These are phyloP conservation scores for Pholiota adiposa DNA, from an alignment of 1,284 basidiomycete species.

Conservation along the genomic window DNA sequence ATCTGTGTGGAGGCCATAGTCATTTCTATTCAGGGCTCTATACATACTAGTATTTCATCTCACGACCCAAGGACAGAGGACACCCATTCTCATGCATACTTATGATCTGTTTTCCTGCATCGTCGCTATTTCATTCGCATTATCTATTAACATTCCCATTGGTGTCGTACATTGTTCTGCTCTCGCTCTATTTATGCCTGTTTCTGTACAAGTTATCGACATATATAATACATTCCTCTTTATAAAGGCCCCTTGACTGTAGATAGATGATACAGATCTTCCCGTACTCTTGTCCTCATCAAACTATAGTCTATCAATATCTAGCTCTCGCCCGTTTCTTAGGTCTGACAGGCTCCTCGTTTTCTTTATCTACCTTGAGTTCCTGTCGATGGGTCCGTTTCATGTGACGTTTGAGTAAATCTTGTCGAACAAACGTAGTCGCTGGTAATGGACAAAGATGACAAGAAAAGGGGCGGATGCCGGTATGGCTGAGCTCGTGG, in stretches of 20 bases:
- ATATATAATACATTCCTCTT: conserved; percentile 16
- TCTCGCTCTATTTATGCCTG: conserved; percentile 15
- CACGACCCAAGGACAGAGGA: background rate
- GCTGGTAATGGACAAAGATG: conserved; percentile 48
- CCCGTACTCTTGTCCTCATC: background rate
- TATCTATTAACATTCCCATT: conserved; percentile 14
- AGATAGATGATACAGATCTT: conserved; percentile 7
- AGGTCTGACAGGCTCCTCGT: conserved; percentile 23
- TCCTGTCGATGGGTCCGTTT: conserved; percentile 53
- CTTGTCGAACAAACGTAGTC: conserved; percentile 63
- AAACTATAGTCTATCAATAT: conserved; percentile 13
- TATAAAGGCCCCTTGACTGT: too few relatives aligned
- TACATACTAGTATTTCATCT: conserved; percentile 7
- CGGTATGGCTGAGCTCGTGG: conserved; percentile 66
- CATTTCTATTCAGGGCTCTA: conserved; percentile 7
- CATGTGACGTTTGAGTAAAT: conserved; percentile 65
- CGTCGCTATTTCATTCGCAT: conserved; percentile 19
- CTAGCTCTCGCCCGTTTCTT: conserved; percentile 28
- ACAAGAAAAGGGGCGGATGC: conserved; percentile 60
- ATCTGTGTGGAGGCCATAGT: conserved; percentile 48
- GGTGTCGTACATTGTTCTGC: conserved; percentile 16
- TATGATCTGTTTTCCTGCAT: conserved; percentile 13
- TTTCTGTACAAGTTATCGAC: conserved; percentile 23
- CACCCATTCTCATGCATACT: conserved; percentile 2
- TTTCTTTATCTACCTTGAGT: conserved; percentile 28